Base-by-base conservation (phyloP, 2,329 filamentous ascomycete species). In the Aspergillus neoniger region DNA sequence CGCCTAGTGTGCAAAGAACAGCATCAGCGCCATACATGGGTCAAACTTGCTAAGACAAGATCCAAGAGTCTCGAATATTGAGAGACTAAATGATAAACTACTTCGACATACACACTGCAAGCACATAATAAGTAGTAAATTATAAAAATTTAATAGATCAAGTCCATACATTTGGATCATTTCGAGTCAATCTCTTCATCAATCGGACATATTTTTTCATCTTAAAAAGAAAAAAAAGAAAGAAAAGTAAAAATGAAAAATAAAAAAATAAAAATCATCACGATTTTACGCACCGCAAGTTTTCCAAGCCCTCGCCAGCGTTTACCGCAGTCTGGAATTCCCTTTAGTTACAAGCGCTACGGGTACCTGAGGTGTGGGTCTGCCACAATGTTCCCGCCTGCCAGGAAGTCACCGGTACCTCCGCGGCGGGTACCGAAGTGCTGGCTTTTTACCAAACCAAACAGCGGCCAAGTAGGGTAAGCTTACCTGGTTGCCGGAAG, bases 291-390 rank as follows among this genome's bases (percentile, higher is more conserved):
- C 41, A 44, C 41, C 41, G 41, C 41, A 44, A 23, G 19, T 23
- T 44, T 44, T 21, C 12, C 41, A 14, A 36, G 12, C 32, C 32
- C 32, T 36, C 32, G 32, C 32, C 41, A 44, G 41, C 17, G 48
- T 17, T 51, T 36, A 25, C 25, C 48, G 25, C 17, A 17, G 25
- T 56, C 54, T 47, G 54, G 44, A 39, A 21, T 54, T 49, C 47
- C 32, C 39, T 36, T 36, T 14, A 38, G 47, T 57, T 61, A 62
- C 62, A 64, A 59, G 52, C 56, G 57, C 49, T 51, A 53, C 59
- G 63, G 65, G 65, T 66, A 66, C 63, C 65, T 67, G 63, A 61
- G 57, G 61, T 38, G 65, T 66, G 63, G 61, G 63, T 56, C 64
- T 38, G 17, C 52, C 51, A 51, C 43, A n/a, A 49, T 57, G 41